Evolutionary conservation across 768 basidiomycete genomes (phyloP).

Genomic region (Suillus variegatus): DNA sequence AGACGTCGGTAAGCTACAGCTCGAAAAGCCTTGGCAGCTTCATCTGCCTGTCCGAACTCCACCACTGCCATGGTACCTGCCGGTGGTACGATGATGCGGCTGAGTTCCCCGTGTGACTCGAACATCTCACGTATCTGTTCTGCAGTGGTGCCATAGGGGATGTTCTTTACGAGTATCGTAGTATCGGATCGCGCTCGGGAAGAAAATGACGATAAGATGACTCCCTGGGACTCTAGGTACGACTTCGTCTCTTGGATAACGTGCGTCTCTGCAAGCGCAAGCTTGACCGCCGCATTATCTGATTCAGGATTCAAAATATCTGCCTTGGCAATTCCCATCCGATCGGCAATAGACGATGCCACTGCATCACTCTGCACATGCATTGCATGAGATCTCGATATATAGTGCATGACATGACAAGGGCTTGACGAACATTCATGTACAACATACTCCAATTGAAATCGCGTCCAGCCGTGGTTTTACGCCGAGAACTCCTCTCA

Average conservation of each 20-base stretch:
- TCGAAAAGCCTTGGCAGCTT: slow-evolving; percentile 75
- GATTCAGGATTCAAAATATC: slow-evolving; percentile 87
- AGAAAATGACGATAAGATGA: slow-evolving; percentile 60
- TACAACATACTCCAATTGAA: slow-evolving; percentile 95
- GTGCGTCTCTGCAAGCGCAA: slow-evolving; percentile 95
- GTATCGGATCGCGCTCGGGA: slow-evolving; percentile 67
- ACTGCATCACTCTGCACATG: slow-evolving; percentile 84
- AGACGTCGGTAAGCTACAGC: slow-evolving; percentile 85
- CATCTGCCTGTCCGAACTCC: slow-evolving; percentile 72
- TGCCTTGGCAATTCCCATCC: slow-evolving; percentile 85
- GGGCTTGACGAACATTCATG: slow-evolving; percentile 82
- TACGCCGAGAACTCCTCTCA: slow-evolving; percentile 58
- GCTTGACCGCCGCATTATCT: slow-evolving; percentile 84
- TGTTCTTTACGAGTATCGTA: slow-evolving; percentile 91
- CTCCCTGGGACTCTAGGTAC: slow-evolving; percentile 80
- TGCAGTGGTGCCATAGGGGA: slow-evolving; percentile 84
- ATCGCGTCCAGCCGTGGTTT: slow-evolving; percentile 68
- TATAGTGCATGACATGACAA: slow-evolving; percentile 18
- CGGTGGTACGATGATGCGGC: slow-evolving; percentile 80
- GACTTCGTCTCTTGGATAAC: slow-evolving; percentile 94
- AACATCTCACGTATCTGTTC: slow-evolving; percentile 82
- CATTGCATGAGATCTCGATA: slow-evolving; percentile 24
- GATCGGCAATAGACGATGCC: slow-evolving; percentile 83
- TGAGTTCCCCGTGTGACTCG: slow-evolving; percentile 68
- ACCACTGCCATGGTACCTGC: slow-evolving; percentile 93